phyloP scores from a whole-genome alignment of 2,329 filamentous ascomycete species.

The Botryotinia convoluta region DNA sequence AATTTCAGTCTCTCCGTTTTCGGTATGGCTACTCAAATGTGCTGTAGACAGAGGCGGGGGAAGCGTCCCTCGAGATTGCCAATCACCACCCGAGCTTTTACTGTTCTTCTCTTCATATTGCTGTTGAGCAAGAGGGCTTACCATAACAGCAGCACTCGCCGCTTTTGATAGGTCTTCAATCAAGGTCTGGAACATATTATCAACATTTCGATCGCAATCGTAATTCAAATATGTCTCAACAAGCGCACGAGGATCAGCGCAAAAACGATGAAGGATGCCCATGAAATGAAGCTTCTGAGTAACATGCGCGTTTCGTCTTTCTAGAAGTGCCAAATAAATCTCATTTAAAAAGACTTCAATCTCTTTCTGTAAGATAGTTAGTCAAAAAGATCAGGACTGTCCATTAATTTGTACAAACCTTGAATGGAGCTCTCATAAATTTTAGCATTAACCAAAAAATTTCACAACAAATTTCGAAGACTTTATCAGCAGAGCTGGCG shows the following conservation, averaged over 20 bases:
- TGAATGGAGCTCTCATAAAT: constrained; percentile 88
- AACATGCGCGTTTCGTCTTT: constrained; percentile 78
- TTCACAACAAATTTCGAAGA: constrained; percentile 94
- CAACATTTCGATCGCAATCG: constrained; percentile 90
- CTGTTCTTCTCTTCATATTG: constrained; percentile 77
- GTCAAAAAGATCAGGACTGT: background rate
- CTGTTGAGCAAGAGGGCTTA: constrained; percentile 77
- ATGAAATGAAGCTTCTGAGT: constrained; percentile 94
- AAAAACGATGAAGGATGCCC: constrained; percentile 78
- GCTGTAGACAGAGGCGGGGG: constrained; percentile 73
- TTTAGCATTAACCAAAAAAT: constrained; percentile 98
- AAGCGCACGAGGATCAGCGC: constrained; percentile 79
- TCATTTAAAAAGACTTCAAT: constrained; percentile 98
- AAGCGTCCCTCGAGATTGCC: constrained; percentile 81
- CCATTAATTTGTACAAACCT: constrained; percentile 52
- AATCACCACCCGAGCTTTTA: constrained; percentile 61
- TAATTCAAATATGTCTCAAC: constrained; percentile 98
- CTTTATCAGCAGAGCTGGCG: constrained; percentile 83
- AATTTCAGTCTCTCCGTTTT: constrained; percentile 65
- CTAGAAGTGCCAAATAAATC: constrained; percentile 89
- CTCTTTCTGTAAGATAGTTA: constrained; percentile 66
- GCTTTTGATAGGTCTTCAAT: constrained; percentile 92
- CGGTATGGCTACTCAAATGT: constrained; percentile 44
- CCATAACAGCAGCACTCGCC: constrained; percentile 72
- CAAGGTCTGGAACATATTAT: constrained; percentile 95